A percentile compares a stretch with the other conserved stretches of the same genome.
phyloP scores from a whole-genome alignment of 169 alveolate genomes.

The Cryptosporidium bovis region DNA sequence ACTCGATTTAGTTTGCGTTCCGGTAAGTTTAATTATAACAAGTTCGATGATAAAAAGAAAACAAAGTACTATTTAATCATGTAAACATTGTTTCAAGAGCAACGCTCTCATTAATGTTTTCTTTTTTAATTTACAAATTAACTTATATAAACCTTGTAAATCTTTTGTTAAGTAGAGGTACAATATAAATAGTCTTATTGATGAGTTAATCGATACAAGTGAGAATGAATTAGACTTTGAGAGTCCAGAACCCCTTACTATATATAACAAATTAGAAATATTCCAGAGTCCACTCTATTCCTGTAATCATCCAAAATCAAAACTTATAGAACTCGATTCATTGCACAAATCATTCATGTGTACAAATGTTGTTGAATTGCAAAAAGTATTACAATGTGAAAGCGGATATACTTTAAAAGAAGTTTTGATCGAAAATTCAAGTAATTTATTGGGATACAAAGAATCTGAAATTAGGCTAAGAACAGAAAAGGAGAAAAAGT shows the following conservation, averaged over 20 bases:
- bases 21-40: conserved; percentile 24
- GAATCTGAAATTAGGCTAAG: conserved; percentile 48
- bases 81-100: too few relatives aligned
- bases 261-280: conserved; percentile 35
- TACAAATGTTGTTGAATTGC: background rate
- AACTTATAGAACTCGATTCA: conserved; percentile 18
- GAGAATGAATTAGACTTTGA: background rate
- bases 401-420: conserved; percentile 46
- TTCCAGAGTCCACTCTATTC: conserved; percentile 38
- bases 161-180: background rate
- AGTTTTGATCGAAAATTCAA: conserved; percentile 50
- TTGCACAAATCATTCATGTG: conserved; percentile 36
- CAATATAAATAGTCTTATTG: background rate
- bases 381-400: conserved; percentile 42
- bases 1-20: conserved; percentile 48
- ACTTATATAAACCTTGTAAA: too few relatives aligned
- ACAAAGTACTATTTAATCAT: background rate
- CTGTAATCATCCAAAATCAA: conserved; percentile 36
- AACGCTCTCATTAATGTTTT: too few relatives aligned
- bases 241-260: background rate
- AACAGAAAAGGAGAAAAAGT: conserved; percentile 26
- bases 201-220: background rate
- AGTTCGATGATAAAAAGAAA: background rate
- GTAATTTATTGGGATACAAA: conserved; percentile 37
- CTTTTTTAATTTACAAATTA: too few relatives aligned